These are phyloP conservation scores for Metschnikowia koreensis DNA, from an alignment of 805 yeast genomes.

Conservation along the genomic window DNA sequence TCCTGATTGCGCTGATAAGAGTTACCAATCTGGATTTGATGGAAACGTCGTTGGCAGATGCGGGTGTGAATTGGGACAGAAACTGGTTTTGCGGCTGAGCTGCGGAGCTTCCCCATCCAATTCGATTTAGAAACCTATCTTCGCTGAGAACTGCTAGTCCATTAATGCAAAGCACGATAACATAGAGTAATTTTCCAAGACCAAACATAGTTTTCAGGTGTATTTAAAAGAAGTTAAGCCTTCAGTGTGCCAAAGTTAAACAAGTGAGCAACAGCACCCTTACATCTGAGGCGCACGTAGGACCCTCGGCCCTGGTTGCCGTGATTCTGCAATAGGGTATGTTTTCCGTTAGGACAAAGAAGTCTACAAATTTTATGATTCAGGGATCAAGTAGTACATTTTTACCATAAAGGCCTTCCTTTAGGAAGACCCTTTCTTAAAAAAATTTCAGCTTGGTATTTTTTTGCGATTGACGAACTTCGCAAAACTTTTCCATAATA, in stretches of 20 bases:
- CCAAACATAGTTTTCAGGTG: slow-evolving; percentile 47
- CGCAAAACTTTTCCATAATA: no score
- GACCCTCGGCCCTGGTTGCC: not conserved
- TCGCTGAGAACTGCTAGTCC: slow-evolving; percentile 78
- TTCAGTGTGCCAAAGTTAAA: not conserved
- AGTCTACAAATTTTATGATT: no score
- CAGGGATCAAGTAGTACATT: not conserved
- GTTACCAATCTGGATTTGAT: slow-evolving; percentile 60
- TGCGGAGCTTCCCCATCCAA: slow-evolving; percentile 31
- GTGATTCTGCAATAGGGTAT: not conserved
- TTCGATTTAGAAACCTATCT: slow-evolving; percentile 72
- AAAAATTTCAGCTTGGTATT: no score
- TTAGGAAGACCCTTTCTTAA: no score
- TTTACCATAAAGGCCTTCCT: no score
- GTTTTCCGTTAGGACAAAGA: not conserved
- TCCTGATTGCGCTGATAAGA: slow-evolving; percentile 70
- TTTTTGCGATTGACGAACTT: no score
- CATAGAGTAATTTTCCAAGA: slow-evolving; percentile 56
- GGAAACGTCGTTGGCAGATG: slow-evolving; percentile 37
- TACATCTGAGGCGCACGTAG: slow-evolving; percentile 3
- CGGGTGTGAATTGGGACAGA: slow-evolving; percentile 40
- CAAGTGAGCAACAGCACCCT: slow-evolving; percentile 6
- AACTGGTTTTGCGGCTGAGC: slow-evolving; percentile 17
- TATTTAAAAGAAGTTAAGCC: not conserved
- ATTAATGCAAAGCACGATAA: slow-evolving; percentile 59